Conservation (phyloP, 1,284 basidiomycete species). For the Lentinus polychrous region DNA sequence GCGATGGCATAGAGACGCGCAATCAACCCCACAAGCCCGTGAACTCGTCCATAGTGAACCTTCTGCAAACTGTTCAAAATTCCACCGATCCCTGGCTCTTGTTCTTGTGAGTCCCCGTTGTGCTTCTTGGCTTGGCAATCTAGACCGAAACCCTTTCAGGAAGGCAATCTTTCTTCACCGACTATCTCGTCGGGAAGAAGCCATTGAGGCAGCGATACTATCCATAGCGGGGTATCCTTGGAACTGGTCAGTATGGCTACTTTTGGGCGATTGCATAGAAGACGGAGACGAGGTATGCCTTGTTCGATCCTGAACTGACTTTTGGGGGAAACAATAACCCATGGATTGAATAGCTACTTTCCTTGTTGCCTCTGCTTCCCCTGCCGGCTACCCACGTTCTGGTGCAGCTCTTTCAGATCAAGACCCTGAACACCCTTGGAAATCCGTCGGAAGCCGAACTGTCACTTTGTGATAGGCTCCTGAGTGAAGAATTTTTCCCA, state of each 20-base stretch:
- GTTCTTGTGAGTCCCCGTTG: conserved; percentile 60
- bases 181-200: conserved; percentile 74
- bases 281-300: conserved; percentile 81
- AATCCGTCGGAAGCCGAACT: conserved; percentile 80
- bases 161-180: conserved; percentile 79
- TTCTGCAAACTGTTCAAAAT: conserved; percentile 53
- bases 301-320: conserved; percentile 12
- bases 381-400: conserved; percentile 64
- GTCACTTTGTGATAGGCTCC: conserved; percentile 70
- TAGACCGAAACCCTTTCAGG: conserved; percentile 30
- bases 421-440: conserved; percentile 87
- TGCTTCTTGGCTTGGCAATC: conserved; percentile 8
- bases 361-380: conserved; percentile 58
- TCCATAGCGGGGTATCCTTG: conserved; percentile 83
- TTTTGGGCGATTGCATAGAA: conserved; percentile 75
- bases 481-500: conserved; percentile 71
- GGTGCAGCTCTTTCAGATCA: conserved; percentile 85
- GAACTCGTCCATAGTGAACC: conserved; percentile 53
- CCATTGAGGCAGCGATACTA: conserved; percentile 74
- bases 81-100: conserved; percentile 77
- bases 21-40: conserved; percentile 67
- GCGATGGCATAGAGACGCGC: conserved; percentile 50
- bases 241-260: conserved; percentile 94
- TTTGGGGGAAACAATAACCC: conserved; percentile 12
- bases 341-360: conserved; percentile 43